Evolutionary conservation across 139 green algal species (phyloP), one percentile per base, ranked within the genome.

Genomic region (Mychonastes homosphaera): DNA sequence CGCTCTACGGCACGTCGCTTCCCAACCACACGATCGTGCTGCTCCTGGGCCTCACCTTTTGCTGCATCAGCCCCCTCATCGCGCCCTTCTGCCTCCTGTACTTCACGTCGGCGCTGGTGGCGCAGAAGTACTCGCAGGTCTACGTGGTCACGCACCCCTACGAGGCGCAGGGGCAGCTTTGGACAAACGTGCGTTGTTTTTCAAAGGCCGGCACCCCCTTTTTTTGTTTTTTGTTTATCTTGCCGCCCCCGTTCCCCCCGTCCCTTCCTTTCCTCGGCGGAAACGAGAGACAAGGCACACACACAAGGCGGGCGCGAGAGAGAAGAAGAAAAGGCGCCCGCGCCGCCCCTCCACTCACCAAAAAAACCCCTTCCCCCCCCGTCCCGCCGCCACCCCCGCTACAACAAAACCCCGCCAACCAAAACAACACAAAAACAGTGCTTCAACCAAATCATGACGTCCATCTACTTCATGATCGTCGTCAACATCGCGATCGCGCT

Each of bases 1-100:
- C 16, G 19, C n/a, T 30, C 10, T 89, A 79, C 52, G 81, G 77
- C 9, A 56, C 46, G 32, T 39, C 69, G 19, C 43, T 83, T 2
- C 73, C 81, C 19, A 56, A 82, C 50, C 67, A 87, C 72, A 77
- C 63, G 56, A 73, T 89, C 3, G 48, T 56, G 8, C 53, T 89
- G 12, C 65, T 89, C 29, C 71, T 89, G 52, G 82, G 77, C 5
- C 44, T 86, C 13, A 70, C 59, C 0, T 92, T 82, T 66, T 77
- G 67, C 47, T 71, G 69, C 43, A 77, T 93, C 45, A 83, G 78
- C 56, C 85, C 85, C 2, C 67, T 91, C 58, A 81, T 93, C 32
- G 56, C 73, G 3, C 78, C 74, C 28, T 72, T 83, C 23, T 70
- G 55, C 16, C 64, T 86, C 4, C 40, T 74, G 21, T 93, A 91